phyloP scores from a whole-genome alignment of 164 flowering plant species.

The Dillenia turbinata region DNA sequence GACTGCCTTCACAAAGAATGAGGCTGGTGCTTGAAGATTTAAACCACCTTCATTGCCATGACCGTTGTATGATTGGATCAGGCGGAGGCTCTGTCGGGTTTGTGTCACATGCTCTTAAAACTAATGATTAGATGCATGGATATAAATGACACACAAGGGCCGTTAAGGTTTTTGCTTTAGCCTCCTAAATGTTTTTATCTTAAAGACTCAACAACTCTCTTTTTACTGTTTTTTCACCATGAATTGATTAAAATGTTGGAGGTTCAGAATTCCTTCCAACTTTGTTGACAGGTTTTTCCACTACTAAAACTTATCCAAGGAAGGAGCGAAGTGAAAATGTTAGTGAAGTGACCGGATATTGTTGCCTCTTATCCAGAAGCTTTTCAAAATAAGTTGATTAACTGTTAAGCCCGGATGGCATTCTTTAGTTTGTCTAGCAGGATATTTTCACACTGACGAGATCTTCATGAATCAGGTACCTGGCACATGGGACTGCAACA shows the following conservation, averaged over 20 bases:
- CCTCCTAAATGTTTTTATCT: background rate
- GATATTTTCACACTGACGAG: too few species aligned
- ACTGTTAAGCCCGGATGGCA: too few species aligned
- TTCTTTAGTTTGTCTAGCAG: too few species aligned
- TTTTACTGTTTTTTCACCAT: background rate
- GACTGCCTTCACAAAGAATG: conserved; percentile 55
- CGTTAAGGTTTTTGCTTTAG: background rate
- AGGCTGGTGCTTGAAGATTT: conserved; percentile 60
- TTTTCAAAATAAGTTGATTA: too few species aligned
- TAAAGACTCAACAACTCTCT: background rate
- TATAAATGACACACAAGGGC: too few species aligned
- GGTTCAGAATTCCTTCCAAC: too few species aligned
- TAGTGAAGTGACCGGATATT: too few species aligned
- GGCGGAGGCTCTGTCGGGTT: conserved; percentile 99
- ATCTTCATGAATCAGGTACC: conserved; percentile 44
- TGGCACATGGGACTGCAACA: conserved; percentile 99
- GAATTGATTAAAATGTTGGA: background rate
- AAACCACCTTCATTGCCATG: conserved; percentile 68
- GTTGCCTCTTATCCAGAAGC: too few species aligned
- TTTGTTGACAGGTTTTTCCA: too few species aligned
- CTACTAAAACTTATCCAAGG: too few species aligned
- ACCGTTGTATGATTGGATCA: conserved; percentile 87
- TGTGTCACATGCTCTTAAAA: conserved; percentile 17
- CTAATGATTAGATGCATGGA: too few species aligned
- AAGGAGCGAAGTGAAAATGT: too few species aligned